Evolutionary conservation across 2,329 filamentous ascomycete genomes (phyloP).

Genomic region (Neocucurbitaria cava): DNA sequence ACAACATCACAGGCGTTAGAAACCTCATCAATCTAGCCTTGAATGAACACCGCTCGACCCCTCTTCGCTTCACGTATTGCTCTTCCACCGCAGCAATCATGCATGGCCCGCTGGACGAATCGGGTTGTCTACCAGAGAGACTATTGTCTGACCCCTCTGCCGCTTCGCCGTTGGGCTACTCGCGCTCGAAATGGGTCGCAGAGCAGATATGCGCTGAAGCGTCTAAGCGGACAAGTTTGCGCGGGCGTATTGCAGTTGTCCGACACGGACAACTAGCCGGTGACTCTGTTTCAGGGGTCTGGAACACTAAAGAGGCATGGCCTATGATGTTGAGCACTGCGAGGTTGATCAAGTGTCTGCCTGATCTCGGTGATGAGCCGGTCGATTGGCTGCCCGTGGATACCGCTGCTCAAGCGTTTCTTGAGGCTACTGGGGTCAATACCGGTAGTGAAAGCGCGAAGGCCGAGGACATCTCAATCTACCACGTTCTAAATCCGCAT

Average conservation of each 20-base stretch:
- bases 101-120: slow-evolving; percentile 20
- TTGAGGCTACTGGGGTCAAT: slow-evolving; percentile 41
- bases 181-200: slow-evolving; percentile 63
- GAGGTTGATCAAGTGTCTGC: slow-evolving; percentile 36
- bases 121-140: slow-evolving; percentile 49
- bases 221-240: slow-evolving; percentile 34
- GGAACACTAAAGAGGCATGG: slow-evolving; percentile 45
- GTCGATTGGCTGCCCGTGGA: slow-evolving; percentile 46
- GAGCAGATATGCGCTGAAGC: slow-evolving; percentile 60
- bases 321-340: slow-evolving; percentile 46
- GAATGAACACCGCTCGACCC: slow-evolving; percentile 31
- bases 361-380: slow-evolving; percentile 35
- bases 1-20: slow-evolving; percentile 59
- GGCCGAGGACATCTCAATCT: slow-evolving; percentile 45
- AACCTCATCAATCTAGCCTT: slow-evolving; percentile 59
- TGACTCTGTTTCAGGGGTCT: slow-evolving; percentile 32
- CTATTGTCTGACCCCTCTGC: slow-evolving; percentile 51
- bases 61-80: slow-evolving; percentile 58
- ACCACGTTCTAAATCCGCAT: slow-evolving; percentile 60
- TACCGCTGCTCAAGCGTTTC: slow-evolving; percentile 57
- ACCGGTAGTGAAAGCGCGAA: slow-evolving; percentile 1
- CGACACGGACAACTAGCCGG: slow-evolving; percentile 54
- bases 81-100: slow-evolving; percentile 59
- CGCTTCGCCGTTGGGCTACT: slow-evolving; percentile 61
- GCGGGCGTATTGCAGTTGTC: slow-evolving; percentile 37